phyloP scores from a whole-genome alignment of 1,284 basidiomycete species.

The Termitomyces sp. region DNA sequence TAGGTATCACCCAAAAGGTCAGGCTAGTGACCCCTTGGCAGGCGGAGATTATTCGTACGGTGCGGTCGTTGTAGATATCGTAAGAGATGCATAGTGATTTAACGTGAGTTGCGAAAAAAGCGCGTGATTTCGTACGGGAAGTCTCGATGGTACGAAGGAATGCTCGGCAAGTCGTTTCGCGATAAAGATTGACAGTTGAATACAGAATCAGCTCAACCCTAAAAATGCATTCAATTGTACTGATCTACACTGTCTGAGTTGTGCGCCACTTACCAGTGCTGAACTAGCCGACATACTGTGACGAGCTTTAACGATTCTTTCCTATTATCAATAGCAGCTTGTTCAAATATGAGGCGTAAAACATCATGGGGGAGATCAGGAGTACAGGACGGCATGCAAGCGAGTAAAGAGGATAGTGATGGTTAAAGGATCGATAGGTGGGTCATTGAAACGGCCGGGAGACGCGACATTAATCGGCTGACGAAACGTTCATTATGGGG shows the following conservation, averaged over 20 bases:
- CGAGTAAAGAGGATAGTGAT: not conserved
- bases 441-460: not conserved
- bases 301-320: constrained; percentile 24
- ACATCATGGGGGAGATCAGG: constrained; percentile 22
- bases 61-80: constrained; percentile 22
- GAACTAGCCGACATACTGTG: constrained; percentile 21
- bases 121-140: constrained; percentile 22
- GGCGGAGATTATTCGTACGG: constrained; percentile 21
- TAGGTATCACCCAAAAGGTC: constrained; percentile 26
- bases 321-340: constrained; percentile 20
- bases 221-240: not conserved
- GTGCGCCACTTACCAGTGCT: constrained; percentile 24
- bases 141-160: constrained; percentile 26
- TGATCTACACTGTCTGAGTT: not conserved
- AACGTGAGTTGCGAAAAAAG: constrained; percentile 26
- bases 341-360: constrained; percentile 25
- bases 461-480: not conserved
- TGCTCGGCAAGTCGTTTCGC: constrained; percentile 22
- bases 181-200: constrained; percentile 22
- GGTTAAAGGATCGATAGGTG: constrained; percentile 14
- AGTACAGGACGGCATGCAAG: constrained; percentile 1
- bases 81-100: constrained; percentile 28
- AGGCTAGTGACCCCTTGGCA: constrained; percentile 24
- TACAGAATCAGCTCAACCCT: constrained; percentile 29
- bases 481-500: not conserved